Evolutionary conservation across 306 rosid genomes (phyloP).

Genomic region (Crataegus laevigata): DNA sequence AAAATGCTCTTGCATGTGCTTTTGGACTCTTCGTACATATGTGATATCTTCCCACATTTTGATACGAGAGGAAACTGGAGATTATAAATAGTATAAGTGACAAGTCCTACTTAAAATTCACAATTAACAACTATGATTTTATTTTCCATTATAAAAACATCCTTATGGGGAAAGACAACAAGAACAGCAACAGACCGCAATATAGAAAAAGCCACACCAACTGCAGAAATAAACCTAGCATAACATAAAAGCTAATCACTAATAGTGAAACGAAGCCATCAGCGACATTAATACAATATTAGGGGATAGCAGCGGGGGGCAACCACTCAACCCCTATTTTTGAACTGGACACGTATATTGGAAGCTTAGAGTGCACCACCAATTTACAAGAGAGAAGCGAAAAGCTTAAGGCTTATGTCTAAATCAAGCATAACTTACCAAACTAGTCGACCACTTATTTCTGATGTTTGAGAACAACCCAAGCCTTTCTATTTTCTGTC

Average conservation of each 20-base stretch:
- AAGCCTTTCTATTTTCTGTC: background rate
- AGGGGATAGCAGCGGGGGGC: too few relatives aligned
- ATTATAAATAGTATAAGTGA: slow-evolving; percentile 10
- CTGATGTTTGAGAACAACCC: background rate
- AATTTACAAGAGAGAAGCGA: too few relatives aligned
- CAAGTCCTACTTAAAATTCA: slow-evolving; percentile 17
- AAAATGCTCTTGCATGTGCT: slow-evolving; percentile 27
- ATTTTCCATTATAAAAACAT: background rate
- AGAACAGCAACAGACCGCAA: too few relatives aligned
- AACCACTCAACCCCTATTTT: background rate
- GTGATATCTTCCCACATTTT: slow-evolving; percentile 71
- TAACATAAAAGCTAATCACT: background rate
- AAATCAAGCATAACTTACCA: too few relatives aligned
- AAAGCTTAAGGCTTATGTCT: too few relatives aligned
- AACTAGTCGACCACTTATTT: background rate
- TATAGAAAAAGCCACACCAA: too few relatives aligned
- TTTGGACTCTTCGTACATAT: slow-evolving; percentile 45
- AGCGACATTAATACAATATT: too few relatives aligned
- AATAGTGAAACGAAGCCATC: background rate
- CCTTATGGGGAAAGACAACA: background rate
- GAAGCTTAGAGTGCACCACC: background rate
- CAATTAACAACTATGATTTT: too few relatives aligned
- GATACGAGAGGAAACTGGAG: slow-evolving; percentile 92
- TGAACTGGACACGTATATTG: background rate
- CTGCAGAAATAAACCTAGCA: background rate